phyloP scores from a whole-genome alignment of 331 rosid species.

The Stylosanthes scabra region DNA sequence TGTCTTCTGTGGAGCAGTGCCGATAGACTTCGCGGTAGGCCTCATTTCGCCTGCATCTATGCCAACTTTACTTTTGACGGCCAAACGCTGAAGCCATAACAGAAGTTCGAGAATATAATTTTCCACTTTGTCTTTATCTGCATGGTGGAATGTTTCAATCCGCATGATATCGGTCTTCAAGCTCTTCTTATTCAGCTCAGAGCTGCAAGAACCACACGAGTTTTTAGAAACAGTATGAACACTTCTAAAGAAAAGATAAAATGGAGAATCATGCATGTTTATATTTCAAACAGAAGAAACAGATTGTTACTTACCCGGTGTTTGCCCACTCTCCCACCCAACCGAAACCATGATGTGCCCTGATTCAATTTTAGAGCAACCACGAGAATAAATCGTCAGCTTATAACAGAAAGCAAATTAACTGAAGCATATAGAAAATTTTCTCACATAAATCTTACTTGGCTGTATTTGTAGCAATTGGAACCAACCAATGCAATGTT shows the following conservation, averaged over 20 bases:
- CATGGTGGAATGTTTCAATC: conserved; percentile 86
- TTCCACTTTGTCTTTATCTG: conserved; percentile 75
- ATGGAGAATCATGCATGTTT: neutral
- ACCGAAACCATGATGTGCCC: conserved; percentile 94
- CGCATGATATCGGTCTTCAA: conserved; percentile 57
- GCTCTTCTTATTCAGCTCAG: conserved; percentile 62
- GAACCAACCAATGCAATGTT: conserved; percentile 82
- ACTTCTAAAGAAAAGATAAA: neutral
- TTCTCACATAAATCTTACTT: conserved; percentile 60
- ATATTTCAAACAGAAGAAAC: conserved; percentile 2
- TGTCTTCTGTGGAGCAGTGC: conserved; percentile 11
- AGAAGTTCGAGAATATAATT: conserved; percentile 65
- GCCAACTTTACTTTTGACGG: conserved; percentile 48
- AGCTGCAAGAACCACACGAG: conserved; percentile 49
- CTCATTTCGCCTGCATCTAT: conserved; percentile 37
- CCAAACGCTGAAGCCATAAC: conserved; percentile 78
- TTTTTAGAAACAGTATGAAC: neutral
- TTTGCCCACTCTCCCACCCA: conserved; percentile 97
- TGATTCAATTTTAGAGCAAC: conserved; percentile 47
- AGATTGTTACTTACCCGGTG: conserved; percentile 62
- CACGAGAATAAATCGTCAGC: conserved; percentile 40
- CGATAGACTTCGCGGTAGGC: conserved; percentile 43
- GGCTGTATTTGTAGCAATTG: conserved; percentile 82
- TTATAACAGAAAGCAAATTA: neutral
- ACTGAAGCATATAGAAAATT: conserved; percentile 23